These are phyloP conservation scores for Mycena metata DNA, from an alignment of 768 basidiomycete species.

Conservation along the genomic window DNA sequence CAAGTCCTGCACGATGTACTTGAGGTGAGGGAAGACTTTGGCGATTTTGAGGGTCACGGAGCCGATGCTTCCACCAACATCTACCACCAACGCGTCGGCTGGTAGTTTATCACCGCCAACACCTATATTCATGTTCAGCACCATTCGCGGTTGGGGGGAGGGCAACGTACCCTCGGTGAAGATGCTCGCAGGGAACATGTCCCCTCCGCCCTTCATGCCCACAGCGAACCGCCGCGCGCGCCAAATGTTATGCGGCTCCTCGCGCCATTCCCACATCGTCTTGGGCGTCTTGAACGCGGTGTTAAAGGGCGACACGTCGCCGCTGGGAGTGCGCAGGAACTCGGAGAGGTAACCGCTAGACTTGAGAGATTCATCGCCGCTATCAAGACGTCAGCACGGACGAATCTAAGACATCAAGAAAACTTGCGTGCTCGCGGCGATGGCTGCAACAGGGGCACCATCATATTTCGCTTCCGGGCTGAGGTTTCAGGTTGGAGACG, in stretches of 20 bases:
- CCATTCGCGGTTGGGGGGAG: background rate
- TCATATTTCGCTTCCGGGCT: conserved; percentile 39
- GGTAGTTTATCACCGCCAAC: conserved; percentile 39
- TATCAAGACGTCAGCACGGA: conserved; percentile 3
- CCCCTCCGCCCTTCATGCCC: conserved; percentile 43
- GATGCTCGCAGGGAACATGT: conserved; percentile 38
- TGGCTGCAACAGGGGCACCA: conserved; percentile 32
- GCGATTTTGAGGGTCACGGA: conserved; percentile 46
- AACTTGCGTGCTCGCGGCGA: conserved; percentile 34
- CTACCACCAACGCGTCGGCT: conserved; percentile 44
- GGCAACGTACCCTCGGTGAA: conserved; percentile 36
- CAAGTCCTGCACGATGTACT: conserved; percentile 54
- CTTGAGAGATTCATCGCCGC: conserved; percentile 36
- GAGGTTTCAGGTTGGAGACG: background rate
- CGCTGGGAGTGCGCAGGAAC: conserved; percentile 32
- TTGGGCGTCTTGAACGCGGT: conserved; percentile 41
- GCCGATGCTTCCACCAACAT: conserved; percentile 55
- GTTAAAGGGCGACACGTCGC: conserved; percentile 43
- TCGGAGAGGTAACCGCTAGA: conserved; percentile 34
- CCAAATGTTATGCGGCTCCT: conserved; percentile 48
- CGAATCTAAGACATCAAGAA: background rate
- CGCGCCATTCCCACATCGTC: conserved; percentile 49
- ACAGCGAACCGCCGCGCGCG: conserved; percentile 45
- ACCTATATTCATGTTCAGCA: conserved; percentile 30
- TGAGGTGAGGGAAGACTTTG: conserved; percentile 48